These are phyloP conservation scores for Luzula sylvatica DNA, from an alignment of 176 grass and related monocot species.

Conservation along the genomic window DNA sequence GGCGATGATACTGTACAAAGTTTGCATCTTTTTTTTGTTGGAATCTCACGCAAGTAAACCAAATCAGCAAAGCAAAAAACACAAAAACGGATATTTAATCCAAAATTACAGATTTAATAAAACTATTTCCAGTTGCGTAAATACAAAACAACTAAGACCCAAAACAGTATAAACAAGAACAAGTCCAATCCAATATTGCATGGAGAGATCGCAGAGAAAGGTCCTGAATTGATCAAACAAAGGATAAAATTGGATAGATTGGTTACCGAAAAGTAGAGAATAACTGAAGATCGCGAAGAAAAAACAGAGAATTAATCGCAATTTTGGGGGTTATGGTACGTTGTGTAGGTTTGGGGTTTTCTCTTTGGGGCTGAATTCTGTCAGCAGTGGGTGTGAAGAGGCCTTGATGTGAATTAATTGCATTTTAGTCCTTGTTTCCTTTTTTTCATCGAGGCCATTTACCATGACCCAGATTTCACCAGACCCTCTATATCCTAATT, in stretches of 20 bases:
- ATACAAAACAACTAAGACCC: background rate
- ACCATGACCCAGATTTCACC: no score
- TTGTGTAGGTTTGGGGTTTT: constrained; percentile 10
- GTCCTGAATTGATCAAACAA: background rate
- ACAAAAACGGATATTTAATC: no score
- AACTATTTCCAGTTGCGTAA: constrained; percentile 6
- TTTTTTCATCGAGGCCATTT: background rate
- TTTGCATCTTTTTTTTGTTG: no score
- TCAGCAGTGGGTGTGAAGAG: constrained; percentile 20
- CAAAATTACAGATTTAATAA: background rate
- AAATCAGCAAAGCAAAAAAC: no score
- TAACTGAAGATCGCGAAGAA: background rate
- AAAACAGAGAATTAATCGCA: background rate
- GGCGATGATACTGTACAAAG: no score
- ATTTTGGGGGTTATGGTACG: background rate
- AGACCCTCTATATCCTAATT: no score
- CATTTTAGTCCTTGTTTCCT: background rate
- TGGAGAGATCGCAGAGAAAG: background rate
- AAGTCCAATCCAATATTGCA: background rate
- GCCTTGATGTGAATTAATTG: constrained; percentile 1
- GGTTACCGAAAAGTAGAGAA: background rate
- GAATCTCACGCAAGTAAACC: no score
- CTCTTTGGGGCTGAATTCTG: background rate
- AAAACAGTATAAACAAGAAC: background rate
- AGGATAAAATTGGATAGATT: background rate